Evolutionary conservation across 2,329 filamentous ascomycete genomes (phyloP).

Genomic region (Botrytis elliptica): DNA sequence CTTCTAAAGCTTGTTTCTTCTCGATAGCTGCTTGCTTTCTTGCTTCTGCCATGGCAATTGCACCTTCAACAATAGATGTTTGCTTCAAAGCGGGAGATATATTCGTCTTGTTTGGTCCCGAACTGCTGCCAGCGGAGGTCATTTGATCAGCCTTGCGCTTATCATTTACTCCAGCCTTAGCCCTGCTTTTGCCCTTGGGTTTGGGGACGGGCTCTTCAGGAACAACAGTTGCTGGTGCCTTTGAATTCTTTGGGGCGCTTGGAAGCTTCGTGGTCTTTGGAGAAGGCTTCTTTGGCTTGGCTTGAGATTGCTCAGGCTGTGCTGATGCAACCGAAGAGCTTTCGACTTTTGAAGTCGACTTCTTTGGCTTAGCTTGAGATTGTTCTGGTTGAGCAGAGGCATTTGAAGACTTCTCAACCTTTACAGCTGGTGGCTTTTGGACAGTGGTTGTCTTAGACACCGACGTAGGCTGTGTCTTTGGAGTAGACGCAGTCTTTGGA

Average conservation of each 20-base stretch:
- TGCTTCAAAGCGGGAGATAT: slow-evolving; percentile 18
- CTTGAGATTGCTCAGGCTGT: not conserved
- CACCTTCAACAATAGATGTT: slow-evolving; percentile 2
- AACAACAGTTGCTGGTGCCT: not conserved
- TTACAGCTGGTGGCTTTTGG: not conserved
- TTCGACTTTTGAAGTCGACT: not conserved
- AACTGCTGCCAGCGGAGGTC: not conserved
- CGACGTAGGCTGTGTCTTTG: not conserved
- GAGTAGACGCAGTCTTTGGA: not conserved
- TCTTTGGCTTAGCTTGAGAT: slow-evolving; percentile 3
- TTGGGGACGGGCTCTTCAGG: not conserved
- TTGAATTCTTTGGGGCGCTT: not conserved
- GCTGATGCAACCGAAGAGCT: not conserved
- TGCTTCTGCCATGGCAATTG: slow-evolving; percentile 13
- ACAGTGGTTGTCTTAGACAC: not conserved
- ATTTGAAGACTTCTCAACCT: not conserved
- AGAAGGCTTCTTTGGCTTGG: slow-evolving; percentile 7
- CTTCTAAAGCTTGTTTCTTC: slow-evolving; percentile 19
- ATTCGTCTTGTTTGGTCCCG: slow-evolving; percentile 17
- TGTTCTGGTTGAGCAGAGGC: not conserved
- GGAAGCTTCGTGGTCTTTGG: not conserved
- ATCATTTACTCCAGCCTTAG: slow-evolving; percentile 5
- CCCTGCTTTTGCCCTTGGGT: not conserved
- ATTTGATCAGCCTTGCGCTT: slow-evolving; percentile 19
- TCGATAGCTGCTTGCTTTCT: slow-evolving; percentile 14